Base-by-base conservation (phyloP, 768 basidiomycete species). In the Mycena latifolia region DNA sequence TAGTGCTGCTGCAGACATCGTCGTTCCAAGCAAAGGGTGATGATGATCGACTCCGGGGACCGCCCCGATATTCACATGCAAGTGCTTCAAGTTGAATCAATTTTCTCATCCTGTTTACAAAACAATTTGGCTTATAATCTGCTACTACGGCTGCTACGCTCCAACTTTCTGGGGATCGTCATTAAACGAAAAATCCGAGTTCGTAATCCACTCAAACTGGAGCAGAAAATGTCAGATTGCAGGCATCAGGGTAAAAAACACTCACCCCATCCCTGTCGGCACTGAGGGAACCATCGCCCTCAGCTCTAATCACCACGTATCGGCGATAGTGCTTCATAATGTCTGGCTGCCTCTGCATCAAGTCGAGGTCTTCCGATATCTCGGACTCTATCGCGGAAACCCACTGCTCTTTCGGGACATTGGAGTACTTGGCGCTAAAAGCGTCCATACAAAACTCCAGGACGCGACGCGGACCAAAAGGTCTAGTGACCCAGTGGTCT, bases 241-340 rank as follows among this genome's bases (percentile, higher is more conserved):
- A 37, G 8, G 8, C 8, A 4, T 12, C 11, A 39, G 35, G 25
- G 29, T 10, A 54, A 15, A 37, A 43, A 46, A 24, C 52, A 84
- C 88, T 59, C 72, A 92, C 91, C 63, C 85, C 88, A 63, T 80
- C 74, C 50, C 73, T 75, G 47, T 81, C 74, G 59, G 58, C 66
- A 55, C 70, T 59, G 43, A 72, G 63, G 31, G 65, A 62, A 14
- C 60, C 65, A 67, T 84, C 79, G 35, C 72, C 75, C 47, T 77
- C 72, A 52, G 79, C 78, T 70, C 74, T 82, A 39, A 94, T 77
- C 1, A 91, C 81, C 14, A 91, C 86, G 75, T 86, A 93, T 28
- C 92, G 86, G 28, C 92, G 85, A 71, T 89, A 88, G 31, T 80
- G 71, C 51, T 81, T 77, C 85, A 90, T 88, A 37, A 92, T 79